phyloP scores from a whole-genome alignment of 345 rosid species.

The Combretum micranthum region DNA sequence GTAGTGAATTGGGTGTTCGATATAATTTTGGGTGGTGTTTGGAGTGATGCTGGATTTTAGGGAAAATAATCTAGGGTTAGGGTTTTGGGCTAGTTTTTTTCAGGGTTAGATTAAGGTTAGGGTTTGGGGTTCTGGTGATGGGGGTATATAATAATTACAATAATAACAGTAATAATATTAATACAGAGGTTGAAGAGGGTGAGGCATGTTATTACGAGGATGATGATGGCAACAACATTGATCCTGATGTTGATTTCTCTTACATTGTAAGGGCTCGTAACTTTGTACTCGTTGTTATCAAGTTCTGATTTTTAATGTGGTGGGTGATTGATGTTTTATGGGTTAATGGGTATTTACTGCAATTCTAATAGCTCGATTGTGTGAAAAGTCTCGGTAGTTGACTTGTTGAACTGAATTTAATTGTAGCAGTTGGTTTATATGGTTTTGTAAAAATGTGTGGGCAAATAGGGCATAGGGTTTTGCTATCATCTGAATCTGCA shows the following conservation, averaged over 20 bases:
- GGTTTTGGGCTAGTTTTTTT: conserved; percentile 14
- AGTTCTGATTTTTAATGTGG: conserved; percentile 6
- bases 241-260: conserved; percentile 57
- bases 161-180: conserved; percentile 43
- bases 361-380: neutral
- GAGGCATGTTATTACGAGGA: conserved; percentile 37
- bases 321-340: neutral
- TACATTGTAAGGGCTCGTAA: conserved; percentile 60
- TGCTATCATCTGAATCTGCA: too few relatives aligned
- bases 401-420: too few relatives aligned
- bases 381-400: neutral
- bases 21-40: neutral
- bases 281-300: conserved; percentile 9
- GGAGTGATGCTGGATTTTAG: conserved; percentile 57
- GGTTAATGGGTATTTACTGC: neutral
- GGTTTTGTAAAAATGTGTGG: too few relatives aligned
- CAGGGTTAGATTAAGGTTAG: conserved; percentile 16
- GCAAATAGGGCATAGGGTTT: too few relatives aligned
- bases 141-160: conserved; percentile 3
- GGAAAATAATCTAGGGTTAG: conserved; percentile 28
- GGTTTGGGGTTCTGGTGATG: neutral
- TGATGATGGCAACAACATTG: conserved; percentile 26
- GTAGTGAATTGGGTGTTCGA: neutral
- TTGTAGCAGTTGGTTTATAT: too few relatives aligned
- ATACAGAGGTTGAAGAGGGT: conserved; percentile 65